A percentile compares a stretch with the other conserved stretches of the same genome.
phyloP scores from a whole-genome alignment of 2,329 filamentous ascomycete genomes.

The Pseudopyricularia javanii region DNA sequence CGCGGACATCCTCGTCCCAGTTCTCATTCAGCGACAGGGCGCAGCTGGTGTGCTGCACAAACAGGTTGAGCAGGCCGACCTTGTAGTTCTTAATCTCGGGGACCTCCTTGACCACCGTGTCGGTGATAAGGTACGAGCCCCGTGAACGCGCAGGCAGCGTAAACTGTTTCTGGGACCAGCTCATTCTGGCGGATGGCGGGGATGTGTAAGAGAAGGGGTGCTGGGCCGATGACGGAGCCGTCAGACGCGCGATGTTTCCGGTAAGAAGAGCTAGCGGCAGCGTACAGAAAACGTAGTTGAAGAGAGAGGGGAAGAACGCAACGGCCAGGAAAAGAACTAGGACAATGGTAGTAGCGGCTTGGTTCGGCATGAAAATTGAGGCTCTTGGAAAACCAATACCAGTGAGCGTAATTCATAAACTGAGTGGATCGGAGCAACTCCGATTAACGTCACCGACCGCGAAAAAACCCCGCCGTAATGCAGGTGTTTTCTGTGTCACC shows the following conservation, averaged over 20 bases:
- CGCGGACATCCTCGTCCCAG: constrained; percentile 70
- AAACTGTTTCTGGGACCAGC: constrained; percentile 79
- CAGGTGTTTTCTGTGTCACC: no score
- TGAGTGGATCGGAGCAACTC: neutral
- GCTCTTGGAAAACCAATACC: neutral
- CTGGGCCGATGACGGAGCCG: constrained; percentile 6
- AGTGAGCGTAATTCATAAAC: neutral
- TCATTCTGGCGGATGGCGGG: constrained; percentile 35
- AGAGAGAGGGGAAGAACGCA: constrained; percentile 37
- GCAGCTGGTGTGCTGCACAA: constrained; percentile 91
- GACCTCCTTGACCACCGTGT: constrained; percentile 55
- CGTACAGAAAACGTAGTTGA: constrained; percentile 35
- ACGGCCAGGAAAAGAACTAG: constrained; percentile 35
- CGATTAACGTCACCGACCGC: no score
- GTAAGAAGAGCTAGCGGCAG: constrained; percentile 29
- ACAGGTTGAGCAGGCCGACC: constrained; percentile 75
- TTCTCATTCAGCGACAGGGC: constrained; percentile 92
- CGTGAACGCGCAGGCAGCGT: constrained; percentile 63
- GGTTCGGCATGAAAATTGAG: constrained; percentile 18
- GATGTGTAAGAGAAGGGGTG: constrained; percentile 10
- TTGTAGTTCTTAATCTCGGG: constrained; percentile 78
- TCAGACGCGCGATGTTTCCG: constrained; percentile 4
- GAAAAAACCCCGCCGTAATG: no score
- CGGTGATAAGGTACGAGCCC: constrained; percentile 83
- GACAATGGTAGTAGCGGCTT: constrained; percentile 22